phyloP scores from a whole-genome alignment of 163 green algal species.

The Prototheca wickerhamii region DNA sequence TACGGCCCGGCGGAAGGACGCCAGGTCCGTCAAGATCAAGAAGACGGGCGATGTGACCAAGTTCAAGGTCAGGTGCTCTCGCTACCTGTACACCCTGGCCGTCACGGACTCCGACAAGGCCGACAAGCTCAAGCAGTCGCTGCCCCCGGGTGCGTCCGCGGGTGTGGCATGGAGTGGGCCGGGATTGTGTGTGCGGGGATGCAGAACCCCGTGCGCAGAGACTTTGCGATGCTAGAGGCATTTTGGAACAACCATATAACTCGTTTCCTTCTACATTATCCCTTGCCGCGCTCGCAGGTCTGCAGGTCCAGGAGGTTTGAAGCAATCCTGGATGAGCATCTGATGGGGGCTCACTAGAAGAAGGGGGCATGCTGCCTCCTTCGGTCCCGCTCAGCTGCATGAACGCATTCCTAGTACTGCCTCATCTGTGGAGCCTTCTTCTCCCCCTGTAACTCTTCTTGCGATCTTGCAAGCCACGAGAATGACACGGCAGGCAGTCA shows the following conservation, averaged over 20 bases:
- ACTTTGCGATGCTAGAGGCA: too few species aligned
- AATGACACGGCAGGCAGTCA: background rate
- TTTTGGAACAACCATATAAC: background rate
- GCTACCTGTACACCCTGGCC: constrained; percentile 97
- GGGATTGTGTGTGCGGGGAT: background rate
- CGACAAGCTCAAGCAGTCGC: constrained; percentile 98
- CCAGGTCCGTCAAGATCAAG: constrained; percentile 93
- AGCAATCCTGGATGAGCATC: too few species aligned
- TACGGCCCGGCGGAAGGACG: constrained; percentile 92
- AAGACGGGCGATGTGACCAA: constrained; percentile 91
- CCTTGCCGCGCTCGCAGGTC: constrained; percentile 26
- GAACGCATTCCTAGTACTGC: too few species aligned
- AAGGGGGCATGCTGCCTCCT: too few species aligned
- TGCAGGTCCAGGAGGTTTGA: constrained; percentile 57
- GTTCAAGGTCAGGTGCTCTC: constrained; percentile 94
- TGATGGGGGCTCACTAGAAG: too few species aligned
- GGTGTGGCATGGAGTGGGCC: background rate
- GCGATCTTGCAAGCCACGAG: background rate
- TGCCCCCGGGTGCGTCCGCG: constrained; percentile 76
- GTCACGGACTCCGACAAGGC: constrained; percentile 97
- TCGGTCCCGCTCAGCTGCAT: too few species aligned
- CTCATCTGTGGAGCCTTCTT: too few species aligned
- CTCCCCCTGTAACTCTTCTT: constrained; percentile 1
- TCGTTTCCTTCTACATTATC: background rate
- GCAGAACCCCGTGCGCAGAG: too few species aligned